phyloP scores from a whole-genome alignment of 495 filamentous ascomycete genomes.

The Neurospora discreta region DNA sequence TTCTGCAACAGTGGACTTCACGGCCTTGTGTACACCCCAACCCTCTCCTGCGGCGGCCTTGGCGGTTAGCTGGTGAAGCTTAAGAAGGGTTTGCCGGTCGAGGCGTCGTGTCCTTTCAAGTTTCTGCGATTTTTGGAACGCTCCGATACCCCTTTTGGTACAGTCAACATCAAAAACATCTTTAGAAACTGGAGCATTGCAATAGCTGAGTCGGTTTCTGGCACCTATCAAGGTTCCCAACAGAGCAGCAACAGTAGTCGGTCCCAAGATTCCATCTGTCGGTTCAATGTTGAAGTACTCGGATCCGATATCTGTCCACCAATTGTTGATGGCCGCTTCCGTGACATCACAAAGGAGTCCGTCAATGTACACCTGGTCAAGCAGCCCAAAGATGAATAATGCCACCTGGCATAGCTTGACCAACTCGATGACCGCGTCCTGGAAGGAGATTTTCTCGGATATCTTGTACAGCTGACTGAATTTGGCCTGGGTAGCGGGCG shows the following conservation, averaged over 20 bases:
- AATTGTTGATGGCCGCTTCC: slow-evolving; percentile 80
- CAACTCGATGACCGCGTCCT: slow-evolving; percentile 70
- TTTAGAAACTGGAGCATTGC: slow-evolving; percentile 73
- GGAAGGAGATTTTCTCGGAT: slow-evolving; percentile 66
- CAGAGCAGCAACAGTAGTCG: slow-evolving; percentile 82
- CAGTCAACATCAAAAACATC: slow-evolving; percentile 81
- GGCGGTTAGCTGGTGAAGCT: slow-evolving; percentile 67
- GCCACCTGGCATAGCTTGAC: slow-evolving; percentile 90
- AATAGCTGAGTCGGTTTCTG: slow-evolving; percentile 71
- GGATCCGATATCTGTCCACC: slow-evolving; percentile 91
- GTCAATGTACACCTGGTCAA: slow-evolving; percentile 83
- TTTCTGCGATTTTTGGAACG: slow-evolving; percentile 85
- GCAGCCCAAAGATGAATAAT: slow-evolving; percentile 74
- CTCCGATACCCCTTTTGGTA: slow-evolving; percentile 69
- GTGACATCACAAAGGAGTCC: slow-evolving; percentile 89
- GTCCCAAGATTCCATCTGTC: slow-evolving; percentile 80
- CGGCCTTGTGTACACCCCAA: slow-evolving; percentile 69
- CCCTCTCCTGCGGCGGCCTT: slow-evolving; percentile 74
- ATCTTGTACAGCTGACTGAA: slow-evolving; percentile 86
- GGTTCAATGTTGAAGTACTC: slow-evolving; percentile 88
- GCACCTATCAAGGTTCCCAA: slow-evolving; percentile 83
- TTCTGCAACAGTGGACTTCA: slow-evolving; percentile 91
- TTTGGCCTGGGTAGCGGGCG: slow-evolving; percentile 73
- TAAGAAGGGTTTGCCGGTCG: slow-evolving; percentile 72
- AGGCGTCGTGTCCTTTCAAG: slow-evolving; percentile 64